phyloP scores from a whole-genome alignment of 768 basidiomycete species.

The Leccinum incarnatum region DNA sequence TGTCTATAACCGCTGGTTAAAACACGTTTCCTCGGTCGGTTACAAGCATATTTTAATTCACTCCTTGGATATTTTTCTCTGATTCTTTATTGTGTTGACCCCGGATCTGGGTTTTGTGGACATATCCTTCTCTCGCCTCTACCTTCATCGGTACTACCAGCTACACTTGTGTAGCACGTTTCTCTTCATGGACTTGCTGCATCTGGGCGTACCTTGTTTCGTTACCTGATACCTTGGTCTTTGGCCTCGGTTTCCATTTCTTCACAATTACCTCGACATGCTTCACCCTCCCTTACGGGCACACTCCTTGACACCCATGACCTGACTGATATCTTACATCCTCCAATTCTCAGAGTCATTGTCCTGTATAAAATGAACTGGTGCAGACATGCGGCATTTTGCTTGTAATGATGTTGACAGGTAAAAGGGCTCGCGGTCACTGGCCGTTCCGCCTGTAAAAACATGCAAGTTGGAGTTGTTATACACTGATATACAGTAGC shows the following conservation, averaged over 20 bases:
- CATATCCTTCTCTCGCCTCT: neutral
- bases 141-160: neutral
- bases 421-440: neutral
- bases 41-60: neutral
- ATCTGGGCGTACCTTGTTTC: neutral
- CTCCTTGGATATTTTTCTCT: constrained; percentile 15
- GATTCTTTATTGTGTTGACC: constrained; percentile 4
- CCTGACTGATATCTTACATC: constrained; percentile 4
- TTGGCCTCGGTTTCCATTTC: neutral
- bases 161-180: neutral
- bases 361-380: constrained; percentile 8
- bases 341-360: neutral
- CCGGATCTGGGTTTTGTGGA: constrained; percentile 9
- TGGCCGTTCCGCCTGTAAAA: no score
- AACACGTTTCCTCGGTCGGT: neutral
- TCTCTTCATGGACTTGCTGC: constrained; percentile 6
- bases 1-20: constrained; percentile 53
- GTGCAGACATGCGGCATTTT: neutral
- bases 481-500: neutral
- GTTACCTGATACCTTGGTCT: neutral
- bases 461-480: no score
- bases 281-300: neutral
- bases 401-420: neutral
- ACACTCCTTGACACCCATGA: constrained; percentile 11
- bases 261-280: neutral